Conservation (phyloP, 495 filamentous ascomycete genomes). For the Podospora didyma region DNA sequence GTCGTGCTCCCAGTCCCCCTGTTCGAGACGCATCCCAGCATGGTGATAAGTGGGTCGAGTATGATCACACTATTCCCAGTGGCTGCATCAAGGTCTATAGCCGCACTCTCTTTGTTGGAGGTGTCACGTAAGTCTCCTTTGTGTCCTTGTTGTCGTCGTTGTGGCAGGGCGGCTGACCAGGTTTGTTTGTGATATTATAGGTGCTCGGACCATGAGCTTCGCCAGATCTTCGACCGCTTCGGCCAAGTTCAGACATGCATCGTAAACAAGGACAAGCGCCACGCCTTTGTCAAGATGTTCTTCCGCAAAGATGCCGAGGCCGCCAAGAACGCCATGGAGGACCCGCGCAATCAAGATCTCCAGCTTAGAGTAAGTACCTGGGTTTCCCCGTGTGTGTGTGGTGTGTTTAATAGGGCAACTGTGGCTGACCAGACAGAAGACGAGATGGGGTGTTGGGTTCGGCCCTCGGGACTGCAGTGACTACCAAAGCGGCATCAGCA, state of each 20-base stretch:
- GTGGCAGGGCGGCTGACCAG: no score
- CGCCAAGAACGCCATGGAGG: constrained; percentile 91
- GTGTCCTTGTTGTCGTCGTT: not conserved
- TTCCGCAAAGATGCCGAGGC: constrained; percentile 75
- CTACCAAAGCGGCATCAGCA: constrained; percentile 85
- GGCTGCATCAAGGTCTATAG: constrained; percentile 89
- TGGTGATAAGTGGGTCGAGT: constrained; percentile 70
- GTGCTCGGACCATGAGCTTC: constrained; percentile 75
- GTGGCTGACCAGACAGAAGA: constrained; percentile 47
- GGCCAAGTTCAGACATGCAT: constrained; percentile 95
- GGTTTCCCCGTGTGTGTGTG: not conserved
- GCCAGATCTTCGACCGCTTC: constrained; percentile 69
- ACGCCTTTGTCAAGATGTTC: constrained; percentile 98
- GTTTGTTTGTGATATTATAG: constrained; percentile 30
- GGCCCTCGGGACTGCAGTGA: constrained; percentile 97
- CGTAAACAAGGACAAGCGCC: constrained; percentile 93
- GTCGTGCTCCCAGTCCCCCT: constrained; percentile 60
- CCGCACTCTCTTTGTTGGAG: constrained; percentile 92
- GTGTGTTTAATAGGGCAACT: not conserved
- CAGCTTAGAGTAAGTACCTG: constrained; percentile 66
- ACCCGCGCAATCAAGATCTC: constrained; percentile 64
- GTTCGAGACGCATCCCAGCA: constrained; percentile 26
- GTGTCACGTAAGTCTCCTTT: constrained; percentile 71
- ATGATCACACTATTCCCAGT: constrained; percentile 67
- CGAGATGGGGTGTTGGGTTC: constrained; percentile 96